Conservation (phyloP, 441 rosid species). For the Euphorbia schlechtendalii region DNA sequence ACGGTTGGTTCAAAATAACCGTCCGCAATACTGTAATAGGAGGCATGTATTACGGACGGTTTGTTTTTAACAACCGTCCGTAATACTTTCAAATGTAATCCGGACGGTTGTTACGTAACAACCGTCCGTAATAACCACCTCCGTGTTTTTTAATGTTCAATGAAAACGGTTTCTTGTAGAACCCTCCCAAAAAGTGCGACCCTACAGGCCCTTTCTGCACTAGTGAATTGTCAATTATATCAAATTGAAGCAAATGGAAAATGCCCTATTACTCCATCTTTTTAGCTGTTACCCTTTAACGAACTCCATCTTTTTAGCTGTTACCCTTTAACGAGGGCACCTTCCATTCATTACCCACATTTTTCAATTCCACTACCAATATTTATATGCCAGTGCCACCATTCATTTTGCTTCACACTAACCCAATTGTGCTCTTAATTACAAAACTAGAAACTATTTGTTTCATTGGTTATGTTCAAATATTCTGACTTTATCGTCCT, state of each 20-base stretch:
- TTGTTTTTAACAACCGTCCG: no score
- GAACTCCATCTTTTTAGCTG: constrained; percentile 15
- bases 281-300: constrained; percentile 13
- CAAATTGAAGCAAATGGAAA: constrained; percentile 13
- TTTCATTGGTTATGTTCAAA: background rate
- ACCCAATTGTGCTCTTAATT: background rate
- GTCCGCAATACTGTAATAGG: no score
- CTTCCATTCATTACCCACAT: background rate
- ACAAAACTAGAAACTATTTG: background rate
- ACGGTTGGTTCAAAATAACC: no score
- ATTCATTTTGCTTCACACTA: constrained; percentile 8
- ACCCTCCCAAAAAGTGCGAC: no score
- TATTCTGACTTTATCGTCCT: background rate
- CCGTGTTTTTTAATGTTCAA: no score
- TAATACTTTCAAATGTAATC: no score
- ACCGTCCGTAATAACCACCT: no score
- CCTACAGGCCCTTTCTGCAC: no score
- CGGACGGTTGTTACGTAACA: no score
- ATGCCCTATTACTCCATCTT: constrained; percentile 1
- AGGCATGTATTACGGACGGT: no score
- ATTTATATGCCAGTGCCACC: background rate
- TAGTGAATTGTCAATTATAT: no score
- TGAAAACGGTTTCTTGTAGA: no score
- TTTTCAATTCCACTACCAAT: constrained; percentile 10
- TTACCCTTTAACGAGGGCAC: constrained; percentile 11